A percentile compares a stretch with the other conserved stretches of the same genome.
Conservation (phyloP, 495 filamentous ascomycete species). For the Penicillium argentinense region DNA sequence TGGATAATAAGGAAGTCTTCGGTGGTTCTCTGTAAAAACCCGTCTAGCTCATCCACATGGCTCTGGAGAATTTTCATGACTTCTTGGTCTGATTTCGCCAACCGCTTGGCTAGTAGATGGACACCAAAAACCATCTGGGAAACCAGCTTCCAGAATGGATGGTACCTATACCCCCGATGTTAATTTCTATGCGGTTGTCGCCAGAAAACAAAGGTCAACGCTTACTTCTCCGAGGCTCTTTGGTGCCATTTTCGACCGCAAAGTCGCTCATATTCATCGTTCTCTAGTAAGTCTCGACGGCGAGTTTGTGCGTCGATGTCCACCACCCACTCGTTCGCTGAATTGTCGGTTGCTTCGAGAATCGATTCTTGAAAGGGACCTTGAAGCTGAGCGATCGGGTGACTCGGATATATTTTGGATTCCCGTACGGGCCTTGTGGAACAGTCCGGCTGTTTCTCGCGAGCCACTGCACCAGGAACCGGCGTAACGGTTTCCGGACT, state of each 20-base stretch:
- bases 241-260: constrained; percentile 73
- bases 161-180: constrained; percentile 47
- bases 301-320: constrained; percentile 64
- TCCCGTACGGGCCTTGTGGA: no score
- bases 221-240: constrained; percentile 56
- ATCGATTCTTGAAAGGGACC: constrained; percentile 93
- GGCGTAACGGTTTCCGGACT: no score
- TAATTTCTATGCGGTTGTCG: background rate
- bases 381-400: constrained; percentile 85
- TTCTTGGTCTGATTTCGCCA: constrained; percentile 83
- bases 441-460: constrained; percentile 11
- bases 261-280: constrained; percentile 59
- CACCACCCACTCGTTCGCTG: constrained; percentile 49
- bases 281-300: constrained; percentile 68
- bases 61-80: constrained; percentile 87
- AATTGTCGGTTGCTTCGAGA: constrained; percentile 58
- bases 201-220: background rate
- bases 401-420: constrained; percentile 49
- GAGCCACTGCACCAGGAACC: no score
- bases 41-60: constrained; percentile 92
- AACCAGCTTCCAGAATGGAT: constrained; percentile 86
- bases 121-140: constrained; percentile 94
- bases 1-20: constrained; percentile 86
- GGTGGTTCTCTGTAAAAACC: constrained; percentile 78
- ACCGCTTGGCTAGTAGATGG: constrained; percentile 77